Evolutionary conservation across 2,329 filamentous ascomycete species (phyloP).

Genomic region (Pseudogymnoascus sp.): DNA sequence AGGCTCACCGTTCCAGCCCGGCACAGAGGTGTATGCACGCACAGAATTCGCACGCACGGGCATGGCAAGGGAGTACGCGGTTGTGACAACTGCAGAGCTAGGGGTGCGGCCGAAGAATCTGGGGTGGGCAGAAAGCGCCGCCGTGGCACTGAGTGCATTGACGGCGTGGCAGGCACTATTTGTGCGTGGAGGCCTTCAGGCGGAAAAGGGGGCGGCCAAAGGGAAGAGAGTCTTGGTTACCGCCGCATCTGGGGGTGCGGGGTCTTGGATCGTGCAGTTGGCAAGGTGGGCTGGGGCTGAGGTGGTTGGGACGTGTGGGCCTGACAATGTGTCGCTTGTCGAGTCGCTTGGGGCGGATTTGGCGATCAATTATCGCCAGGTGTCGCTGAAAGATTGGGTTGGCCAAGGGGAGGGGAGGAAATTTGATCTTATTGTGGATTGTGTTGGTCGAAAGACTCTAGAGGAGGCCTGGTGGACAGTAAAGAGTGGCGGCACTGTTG

Average conservation of each 20-base stretch:
- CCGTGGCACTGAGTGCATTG: constrained; percentile 33
- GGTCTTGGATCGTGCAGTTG: constrained; percentile 37
- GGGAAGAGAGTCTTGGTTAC: constrained; percentile 36
- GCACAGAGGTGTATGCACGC: constrained; percentile 33
- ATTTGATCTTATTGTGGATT: constrained; percentile 39
- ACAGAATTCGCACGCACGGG: constrained; percentile 31
- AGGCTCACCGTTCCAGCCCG: constrained; percentile 31
- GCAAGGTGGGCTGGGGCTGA: constrained; percentile 31
- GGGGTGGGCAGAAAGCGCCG: constrained; percentile 31
- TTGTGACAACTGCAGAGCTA: constrained; percentile 30
- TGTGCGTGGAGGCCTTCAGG: constrained; percentile 27
- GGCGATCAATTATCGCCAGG: constrained; percentile 33
- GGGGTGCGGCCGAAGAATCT: constrained; percentile 30
- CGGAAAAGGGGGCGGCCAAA: constrained; percentile 15
- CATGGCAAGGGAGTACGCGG: constrained; percentile 31
- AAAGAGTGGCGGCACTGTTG: constrained; percentile 30
- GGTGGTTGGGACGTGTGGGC: constrained; percentile 34
- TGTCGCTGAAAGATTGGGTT: constrained; percentile 28
- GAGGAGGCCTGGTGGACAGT: constrained; percentile 36
- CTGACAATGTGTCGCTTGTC: constrained; percentile 33
- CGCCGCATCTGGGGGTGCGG: constrained; percentile 37
- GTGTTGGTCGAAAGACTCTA: constrained; percentile 34
- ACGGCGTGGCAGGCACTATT: constrained; percentile 39
- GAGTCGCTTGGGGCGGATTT: constrained; percentile 33
- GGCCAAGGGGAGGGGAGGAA: constrained; percentile 21